phyloP scores from a whole-genome alignment of 306 rosid genomes.

The Corylus avellana region DNA sequence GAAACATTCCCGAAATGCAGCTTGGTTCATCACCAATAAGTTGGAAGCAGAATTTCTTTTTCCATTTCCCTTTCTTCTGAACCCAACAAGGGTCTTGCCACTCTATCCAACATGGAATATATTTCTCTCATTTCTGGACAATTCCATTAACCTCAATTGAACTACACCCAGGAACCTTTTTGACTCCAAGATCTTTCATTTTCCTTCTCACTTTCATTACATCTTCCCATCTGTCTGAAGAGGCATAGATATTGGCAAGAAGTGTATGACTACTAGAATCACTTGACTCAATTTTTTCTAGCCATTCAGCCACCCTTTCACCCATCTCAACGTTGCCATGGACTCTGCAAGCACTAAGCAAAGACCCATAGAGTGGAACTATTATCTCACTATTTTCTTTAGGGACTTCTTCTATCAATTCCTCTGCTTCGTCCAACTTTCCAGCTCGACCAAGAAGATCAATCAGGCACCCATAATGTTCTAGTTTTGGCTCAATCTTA shows the following conservation, averaged over 20 bases:
- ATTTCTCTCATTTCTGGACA: constrained; percentile 28
- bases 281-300: constrained; percentile 24
- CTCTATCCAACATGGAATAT: constrained; percentile 9
- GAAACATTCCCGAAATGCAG: neutral
- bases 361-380: constrained; percentile 40
- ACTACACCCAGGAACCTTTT: constrained; percentile 42
- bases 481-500: constrained; percentile 37
- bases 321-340: constrained; percentile 41
- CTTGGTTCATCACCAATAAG: neutral
- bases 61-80: constrained; percentile 17
- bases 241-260: constrained; percentile 41
- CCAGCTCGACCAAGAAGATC: constrained; percentile 49
- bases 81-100: constrained; percentile 23
- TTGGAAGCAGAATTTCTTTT: constrained; percentile 1
- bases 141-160: constrained; percentile 38
- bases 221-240: constrained; percentile 41
- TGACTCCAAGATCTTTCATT: constrained; percentile 39
- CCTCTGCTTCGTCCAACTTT: constrained; percentile 41
- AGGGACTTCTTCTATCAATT: constrained; percentile 31
- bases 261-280: constrained; percentile 41
- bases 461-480: constrained; percentile 40
- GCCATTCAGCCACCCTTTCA: constrained; percentile 33
- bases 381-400: constrained; percentile 7
- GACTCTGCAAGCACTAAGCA: constrained; percentile 48
- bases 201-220: constrained; percentile 42